phyloP scores from a whole-genome alignment of 345 rosid genomes.

The Iberis pinnata region DNA sequence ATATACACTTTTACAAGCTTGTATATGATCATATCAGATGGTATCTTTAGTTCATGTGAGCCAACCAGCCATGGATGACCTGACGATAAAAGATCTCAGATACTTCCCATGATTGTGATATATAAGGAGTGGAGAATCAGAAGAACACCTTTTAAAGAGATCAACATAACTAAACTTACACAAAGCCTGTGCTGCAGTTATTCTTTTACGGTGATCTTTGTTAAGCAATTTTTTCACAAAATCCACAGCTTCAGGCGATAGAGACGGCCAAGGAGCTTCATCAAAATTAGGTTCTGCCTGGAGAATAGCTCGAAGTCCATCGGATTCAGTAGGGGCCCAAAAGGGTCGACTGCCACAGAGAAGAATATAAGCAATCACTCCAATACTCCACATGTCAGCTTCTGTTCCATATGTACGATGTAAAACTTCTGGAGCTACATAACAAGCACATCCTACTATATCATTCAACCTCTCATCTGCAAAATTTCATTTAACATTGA shows the following conservation, averaged over 20 bases:
- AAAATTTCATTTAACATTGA: conserved; percentile 1
- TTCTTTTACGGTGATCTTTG: conserved; percentile 91
- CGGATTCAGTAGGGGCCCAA: conserved; percentile 98
- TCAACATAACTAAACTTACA: conserved; percentile 42
- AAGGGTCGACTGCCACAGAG: conserved; percentile 95
- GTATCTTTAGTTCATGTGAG: conserved; percentile 63
- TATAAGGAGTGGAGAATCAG: background rate
- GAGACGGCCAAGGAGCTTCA: conserved; percentile 90
- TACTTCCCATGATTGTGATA: background rate
- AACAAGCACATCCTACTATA: conserved; percentile 97
- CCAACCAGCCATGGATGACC: conserved; percentile 96
- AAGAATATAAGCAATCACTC: conserved; percentile 91
- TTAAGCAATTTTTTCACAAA: conserved; percentile 83
- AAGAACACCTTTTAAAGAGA: background rate
- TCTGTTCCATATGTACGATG: conserved; percentile 94
- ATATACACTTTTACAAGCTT: conserved; percentile 70
- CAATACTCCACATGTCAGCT: conserved; percentile 99
- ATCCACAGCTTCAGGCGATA: conserved; percentile 78
- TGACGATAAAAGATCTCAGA: conserved; percentile 21
- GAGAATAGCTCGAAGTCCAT: conserved; percentile 80
- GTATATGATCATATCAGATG: conserved; percentile 72
- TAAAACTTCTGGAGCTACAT: conserved; percentile 94
- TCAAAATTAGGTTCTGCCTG: conserved; percentile 92
- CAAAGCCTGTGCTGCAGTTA: conserved; percentile 92
- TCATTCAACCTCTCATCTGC: conserved; percentile 96